Conservation (phyloP, 768 basidiomycete species). For the Agaricus sinodeliciosus region DNA sequence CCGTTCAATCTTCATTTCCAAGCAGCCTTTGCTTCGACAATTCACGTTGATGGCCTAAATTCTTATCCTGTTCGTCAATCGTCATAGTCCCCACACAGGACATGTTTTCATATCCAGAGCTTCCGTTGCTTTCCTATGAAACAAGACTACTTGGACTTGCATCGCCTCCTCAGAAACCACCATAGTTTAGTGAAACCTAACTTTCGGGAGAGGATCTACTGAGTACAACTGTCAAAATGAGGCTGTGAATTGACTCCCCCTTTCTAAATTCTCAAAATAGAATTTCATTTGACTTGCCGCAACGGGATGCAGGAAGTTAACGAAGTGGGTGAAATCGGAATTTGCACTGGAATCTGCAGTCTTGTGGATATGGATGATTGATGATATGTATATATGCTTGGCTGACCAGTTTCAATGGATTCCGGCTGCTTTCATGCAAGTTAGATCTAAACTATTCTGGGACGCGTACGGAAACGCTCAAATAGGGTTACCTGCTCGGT, state of each 20-base stretch:
- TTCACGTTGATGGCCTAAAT: too few species aligned
- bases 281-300: not conserved
- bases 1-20: too few species aligned
- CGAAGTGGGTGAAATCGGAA: not conserved
- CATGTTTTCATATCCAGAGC: too few species aligned
- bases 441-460: not conserved
- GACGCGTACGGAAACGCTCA: not conserved
- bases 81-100: too few species aligned
- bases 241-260: not conserved
- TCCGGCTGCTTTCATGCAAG: too few species aligned
- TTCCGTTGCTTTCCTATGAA: too few species aligned
- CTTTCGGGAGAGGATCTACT: not conserved
- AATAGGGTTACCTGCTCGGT: not conserved
- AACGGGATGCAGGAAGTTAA: not conserved
- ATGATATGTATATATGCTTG: too few species aligned
- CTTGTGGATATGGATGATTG: not conserved
- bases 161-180: not conserved
- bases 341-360: not conserved
- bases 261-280: not conserved
- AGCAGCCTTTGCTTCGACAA: too few species aligned
- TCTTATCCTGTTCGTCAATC: too few species aligned
- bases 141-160: not conserved
- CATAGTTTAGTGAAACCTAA: not conserved
- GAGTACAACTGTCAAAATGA: constrained; percentile 1
- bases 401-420: too few species aligned